Percentiles rank a stretch among this genome's conserved stretches.
Conservation (phyloP, 345 rosid genomes). For the Syzygium oleosum region DNA sequence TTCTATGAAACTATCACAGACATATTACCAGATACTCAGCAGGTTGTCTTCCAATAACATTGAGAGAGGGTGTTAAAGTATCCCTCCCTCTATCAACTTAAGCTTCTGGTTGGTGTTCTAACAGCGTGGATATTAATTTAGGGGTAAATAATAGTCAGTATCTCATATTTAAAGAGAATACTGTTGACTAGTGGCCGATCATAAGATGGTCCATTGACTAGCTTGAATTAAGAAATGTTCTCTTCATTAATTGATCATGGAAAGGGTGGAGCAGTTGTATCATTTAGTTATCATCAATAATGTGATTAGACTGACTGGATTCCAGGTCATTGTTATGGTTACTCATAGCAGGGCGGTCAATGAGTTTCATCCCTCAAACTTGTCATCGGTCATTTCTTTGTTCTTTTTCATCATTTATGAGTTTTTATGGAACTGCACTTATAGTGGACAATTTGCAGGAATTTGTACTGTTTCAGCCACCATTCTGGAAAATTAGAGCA, state of each 20-base stretch:
- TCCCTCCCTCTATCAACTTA: background rate
- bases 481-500: slow-evolving; percentile 95
- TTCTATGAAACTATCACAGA: background rate
- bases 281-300: background rate
- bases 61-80: background rate
- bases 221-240: background rate
- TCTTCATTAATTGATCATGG: background rate
- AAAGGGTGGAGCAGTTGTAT: background rate
- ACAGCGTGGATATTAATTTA: background rate
- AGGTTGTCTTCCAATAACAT: background rate
- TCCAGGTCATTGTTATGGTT: background rate
- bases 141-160: background rate
- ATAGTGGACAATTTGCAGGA: slow-evolving; percentile 32
- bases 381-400: background rate
- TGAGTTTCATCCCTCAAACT: background rate
- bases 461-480: slow-evolving; percentile 88
- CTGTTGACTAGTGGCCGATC: background rate
- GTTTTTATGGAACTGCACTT: background rate
- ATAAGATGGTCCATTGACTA: background rate
- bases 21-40: background rate
- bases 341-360: background rate
- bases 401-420: background rate
- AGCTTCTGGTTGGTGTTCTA: background rate
- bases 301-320: background rate
- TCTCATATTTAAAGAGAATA: background rate